phyloP scores from a whole-genome alignment of 2,329 filamentous ascomycete species.

The Penicillium sp. region DNA sequence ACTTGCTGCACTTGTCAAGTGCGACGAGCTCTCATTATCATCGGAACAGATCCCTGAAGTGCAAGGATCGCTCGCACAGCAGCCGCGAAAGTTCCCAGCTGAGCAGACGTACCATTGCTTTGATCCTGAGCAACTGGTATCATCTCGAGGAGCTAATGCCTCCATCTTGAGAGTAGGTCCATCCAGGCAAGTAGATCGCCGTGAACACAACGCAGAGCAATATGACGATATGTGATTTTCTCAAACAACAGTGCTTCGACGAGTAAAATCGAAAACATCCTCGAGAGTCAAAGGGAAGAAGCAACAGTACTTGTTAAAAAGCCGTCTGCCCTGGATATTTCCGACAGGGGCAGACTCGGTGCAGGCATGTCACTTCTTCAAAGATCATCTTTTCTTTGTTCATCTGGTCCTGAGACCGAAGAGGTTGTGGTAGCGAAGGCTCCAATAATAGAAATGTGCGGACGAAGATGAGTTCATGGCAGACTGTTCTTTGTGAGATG shows the following conservation, averaged over 20 bases:
- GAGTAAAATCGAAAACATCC: background rate
- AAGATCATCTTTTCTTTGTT: background rate
- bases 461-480: background rate
- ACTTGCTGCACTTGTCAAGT: background rate
- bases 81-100: conserved; percentile 33
- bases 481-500: background rate
- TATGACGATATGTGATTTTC: background rate
- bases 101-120: conserved; percentile 36
- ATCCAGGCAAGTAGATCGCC: background rate
- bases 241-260: background rate
- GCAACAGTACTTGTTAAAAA: background rate
- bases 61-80: conserved; percentile 41
- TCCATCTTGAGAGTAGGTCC: background rate
- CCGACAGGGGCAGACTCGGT: background rate
- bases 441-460: conserved; percentile 3
- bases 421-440: background rate
- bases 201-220: background rate
- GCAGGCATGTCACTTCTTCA: background rate
- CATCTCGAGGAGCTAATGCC: background rate
- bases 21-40: conserved; percentile 8
- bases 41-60: conserved; percentile 35
- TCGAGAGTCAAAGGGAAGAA: background rate
- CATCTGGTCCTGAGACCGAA: background rate
- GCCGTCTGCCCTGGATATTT: background rate
- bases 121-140: background rate